Evolutionary conservation across 2,329 filamentous ascomycete genomes (phyloP).

Genomic region (Botrytis pseudocinerea): DNA sequence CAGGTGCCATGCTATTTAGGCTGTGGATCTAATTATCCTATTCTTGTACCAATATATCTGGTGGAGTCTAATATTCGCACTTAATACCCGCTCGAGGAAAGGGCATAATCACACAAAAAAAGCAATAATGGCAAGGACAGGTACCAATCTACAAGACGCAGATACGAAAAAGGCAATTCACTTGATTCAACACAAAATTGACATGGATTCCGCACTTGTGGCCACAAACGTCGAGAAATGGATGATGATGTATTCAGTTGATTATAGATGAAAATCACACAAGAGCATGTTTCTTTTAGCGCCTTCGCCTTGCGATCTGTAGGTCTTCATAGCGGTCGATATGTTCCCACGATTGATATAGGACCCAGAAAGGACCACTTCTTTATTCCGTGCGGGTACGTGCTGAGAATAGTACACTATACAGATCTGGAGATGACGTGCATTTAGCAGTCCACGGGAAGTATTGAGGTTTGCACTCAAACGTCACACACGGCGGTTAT

Average conservation of each 20-base stretch:
- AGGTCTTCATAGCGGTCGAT: conserved; percentile 7
- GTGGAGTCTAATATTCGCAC: not conserved
- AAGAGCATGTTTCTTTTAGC: not conserved
- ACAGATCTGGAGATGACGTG: conserved; percentile 7
- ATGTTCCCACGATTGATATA: conserved; percentile 3
- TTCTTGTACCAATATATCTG: not conserved
- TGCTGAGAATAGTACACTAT: conserved; percentile 16
- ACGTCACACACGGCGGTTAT: conserved; percentile 13
- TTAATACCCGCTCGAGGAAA: not conserved
- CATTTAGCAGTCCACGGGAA: not conserved
- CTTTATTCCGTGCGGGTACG: conserved; percentile 14
- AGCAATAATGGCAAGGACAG: not conserved
- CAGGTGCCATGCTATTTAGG: not conserved
- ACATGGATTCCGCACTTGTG: conserved; percentile 4
- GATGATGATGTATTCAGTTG: not conserved
- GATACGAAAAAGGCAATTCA: not conserved
- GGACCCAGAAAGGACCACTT: not conserved
- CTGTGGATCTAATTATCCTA: not conserved
- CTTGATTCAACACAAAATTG: conserved; percentile 6
- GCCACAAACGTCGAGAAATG: not conserved
- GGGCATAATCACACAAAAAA: not conserved
- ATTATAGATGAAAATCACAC: not conserved
- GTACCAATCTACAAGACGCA: not conserved
- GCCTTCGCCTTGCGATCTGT: not conserved
- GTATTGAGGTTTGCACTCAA: not conserved